These are phyloP conservation scores for Xylaria telfairii DNA, from an alignment of 495 filamentous ascomycete species.

Conservation along the genomic window DNA sequence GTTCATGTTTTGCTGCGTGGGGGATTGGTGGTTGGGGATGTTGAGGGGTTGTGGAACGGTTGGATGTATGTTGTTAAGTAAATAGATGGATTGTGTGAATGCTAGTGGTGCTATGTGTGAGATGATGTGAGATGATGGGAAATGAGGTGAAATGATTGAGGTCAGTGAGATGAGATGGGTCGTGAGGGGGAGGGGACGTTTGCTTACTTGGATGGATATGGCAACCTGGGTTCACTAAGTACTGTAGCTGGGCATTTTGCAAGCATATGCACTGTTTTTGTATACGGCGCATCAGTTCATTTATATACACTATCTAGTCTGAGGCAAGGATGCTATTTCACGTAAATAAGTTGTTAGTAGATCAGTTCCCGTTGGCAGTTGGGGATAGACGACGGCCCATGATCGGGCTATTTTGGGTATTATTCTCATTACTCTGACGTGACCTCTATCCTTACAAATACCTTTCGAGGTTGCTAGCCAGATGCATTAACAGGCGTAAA, in stretches of 20 bases:
- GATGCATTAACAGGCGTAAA: neutral
- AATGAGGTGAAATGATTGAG: neutral
- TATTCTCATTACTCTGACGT: neutral
- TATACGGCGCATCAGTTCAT: neutral
- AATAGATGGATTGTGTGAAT: neutral
- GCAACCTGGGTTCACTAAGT: neutral
- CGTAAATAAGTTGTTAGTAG: neutral
- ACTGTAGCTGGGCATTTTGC: neutral
- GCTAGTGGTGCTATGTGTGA: neutral
- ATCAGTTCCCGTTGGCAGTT: neutral
- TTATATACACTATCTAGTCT: neutral
- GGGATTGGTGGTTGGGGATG: neutral
- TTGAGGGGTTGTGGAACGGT: neutral
- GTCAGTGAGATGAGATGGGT: neutral
- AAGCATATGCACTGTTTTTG: neutral
- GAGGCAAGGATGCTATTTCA: neutral
- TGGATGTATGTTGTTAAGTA: neutral
- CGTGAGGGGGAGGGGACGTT: neutral
- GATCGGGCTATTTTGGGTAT: conserved; percentile 11
- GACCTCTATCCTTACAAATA: conserved; percentile 7
- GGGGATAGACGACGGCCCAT: neutral
- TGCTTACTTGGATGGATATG: neutral
- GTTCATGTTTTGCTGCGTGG: too few relatives aligned
- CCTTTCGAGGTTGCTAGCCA: neutral
- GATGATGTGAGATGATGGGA: neutral